Evolutionary conservation across 352 stramenopile species (phyloP), one percentile per base, ranked within the genome.

Genomic region (Phytophthora megakarya): DNA sequence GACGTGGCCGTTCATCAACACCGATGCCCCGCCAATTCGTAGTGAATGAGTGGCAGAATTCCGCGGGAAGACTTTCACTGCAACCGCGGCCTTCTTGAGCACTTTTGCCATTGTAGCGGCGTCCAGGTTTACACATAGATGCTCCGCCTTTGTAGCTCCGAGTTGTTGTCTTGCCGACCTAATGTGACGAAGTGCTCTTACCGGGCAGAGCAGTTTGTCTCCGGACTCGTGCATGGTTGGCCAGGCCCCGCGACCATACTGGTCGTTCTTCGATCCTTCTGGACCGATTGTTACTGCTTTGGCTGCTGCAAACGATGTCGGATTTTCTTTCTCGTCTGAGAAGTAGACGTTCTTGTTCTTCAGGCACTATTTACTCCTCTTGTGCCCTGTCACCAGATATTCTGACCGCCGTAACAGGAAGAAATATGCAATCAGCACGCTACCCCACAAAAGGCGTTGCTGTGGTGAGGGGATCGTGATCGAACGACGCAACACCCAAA

Each of bases 241-340:
- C 47, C 43, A 67, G 1, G 54, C 59, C 0, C 51, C 65, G 6
- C 59, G 40, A 3, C 65, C 65, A 28, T 55, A 72, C 46, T 77
- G 54, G 22, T 73, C 60, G n/a, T 65, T 77, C 25, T 55, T 72
- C 51, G 53, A 22, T 9, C 61, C 55, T 39, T 63, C 32, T 12
- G 74, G 33, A n/a, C 45, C 55, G 13, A 64, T 55, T 8, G n/a
- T 51, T 11, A 68, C 59, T 3, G 54, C 32, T 11, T 32, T 32
- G 9, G 26, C 26, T 5, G 26, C 9, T 32, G 26, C 26, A 32
- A 9, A 32, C 26, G 26, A 10, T 5, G 9, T 9, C 26, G 9
- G 26, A 32, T 32, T 32, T 32, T 9, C 26, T 9, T 32, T 32
- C 26, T 32, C 26, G 26, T 32, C 26, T 32, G 26, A 5, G 9